A percentile compares a stretch with the other conserved stretches of the same genome.
Conservation (phyloP, 441 rosid genomes). For the Geranium incanum region DNA sequence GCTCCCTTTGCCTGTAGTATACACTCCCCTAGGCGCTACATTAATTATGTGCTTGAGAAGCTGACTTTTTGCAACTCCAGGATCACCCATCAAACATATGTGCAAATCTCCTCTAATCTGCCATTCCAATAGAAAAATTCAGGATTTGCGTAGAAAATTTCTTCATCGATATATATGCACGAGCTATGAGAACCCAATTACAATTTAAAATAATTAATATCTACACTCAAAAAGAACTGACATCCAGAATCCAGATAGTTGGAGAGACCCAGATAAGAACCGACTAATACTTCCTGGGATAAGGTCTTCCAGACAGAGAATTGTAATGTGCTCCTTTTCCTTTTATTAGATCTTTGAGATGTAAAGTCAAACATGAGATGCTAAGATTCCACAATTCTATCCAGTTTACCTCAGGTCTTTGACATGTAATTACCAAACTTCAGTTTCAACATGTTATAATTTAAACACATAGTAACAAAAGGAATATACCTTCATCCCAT, state of each 20-base stretch:
- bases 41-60: conserved; percentile 98
- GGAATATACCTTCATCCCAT: conserved; percentile 89
- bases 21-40: conserved; percentile 95
- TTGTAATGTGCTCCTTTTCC: background rate
- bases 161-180: background rate
- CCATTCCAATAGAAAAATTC: conserved; percentile 18
- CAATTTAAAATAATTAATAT: background rate
- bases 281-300: background rate
- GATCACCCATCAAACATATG: conserved; percentile 99
- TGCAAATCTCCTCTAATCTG: conserved; percentile 98
- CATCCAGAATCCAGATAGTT: background rate
- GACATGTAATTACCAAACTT: background rate
- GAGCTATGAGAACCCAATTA: background rate
- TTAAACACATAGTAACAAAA: background rate
- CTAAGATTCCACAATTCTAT: background rate
- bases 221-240: background rate
- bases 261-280: background rate
- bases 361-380: conserved; percentile 6
- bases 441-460: background rate
- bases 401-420: background rate
- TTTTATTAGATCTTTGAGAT: background rate
- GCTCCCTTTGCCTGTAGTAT: conserved; percentile 98
- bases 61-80: conserved; percentile 99
- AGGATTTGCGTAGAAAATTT: background rate
- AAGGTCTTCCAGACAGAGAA: background rate